Conservation (phyloP, 257 asterid genomes). For the Linaria vulgaris region DNA sequence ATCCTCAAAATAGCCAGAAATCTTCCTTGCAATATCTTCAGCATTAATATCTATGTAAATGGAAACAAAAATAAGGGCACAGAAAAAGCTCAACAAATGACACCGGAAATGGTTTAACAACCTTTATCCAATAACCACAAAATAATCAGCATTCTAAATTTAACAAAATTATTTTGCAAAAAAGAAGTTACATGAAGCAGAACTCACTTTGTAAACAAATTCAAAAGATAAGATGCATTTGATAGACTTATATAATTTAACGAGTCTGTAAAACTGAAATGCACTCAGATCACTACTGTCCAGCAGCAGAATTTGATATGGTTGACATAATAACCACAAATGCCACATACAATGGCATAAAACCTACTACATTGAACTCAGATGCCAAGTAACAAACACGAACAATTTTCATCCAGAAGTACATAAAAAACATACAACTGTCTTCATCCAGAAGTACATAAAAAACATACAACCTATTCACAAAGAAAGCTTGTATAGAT, state of each 20-base stretch:
- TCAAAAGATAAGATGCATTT: neutral
- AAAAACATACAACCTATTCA: neutral
- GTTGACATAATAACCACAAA: neutral
- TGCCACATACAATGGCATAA: constrained; percentile 5
- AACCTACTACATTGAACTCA: neutral
- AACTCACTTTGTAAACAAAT: neutral
- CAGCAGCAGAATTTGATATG: constrained; percentile 9
- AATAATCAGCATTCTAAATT: constrained; percentile 17
- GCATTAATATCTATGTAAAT: constrained; percentile 45
- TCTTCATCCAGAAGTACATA: neutral
- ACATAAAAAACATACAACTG: constrained; percentile 1
- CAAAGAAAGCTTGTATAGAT: neutral
- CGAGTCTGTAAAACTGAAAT: constrained; percentile 20
- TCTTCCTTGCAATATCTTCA: constrained; percentile 64
- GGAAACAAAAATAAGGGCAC: constrained; percentile 20
- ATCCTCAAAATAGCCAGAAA: constrained; percentile 58
- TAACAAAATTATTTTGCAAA: neutral
- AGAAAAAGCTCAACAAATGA: constrained; percentile 12
- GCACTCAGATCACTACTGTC: neutral
- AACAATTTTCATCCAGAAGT: neutral
- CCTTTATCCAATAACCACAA: neutral
- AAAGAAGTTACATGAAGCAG: neutral
- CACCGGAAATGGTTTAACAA: neutral
- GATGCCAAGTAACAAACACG: constrained; percentile 7
- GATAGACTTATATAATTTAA: constrained; percentile 1